phyloP scores from a whole-genome alignment of 1,284 basidiomycete species.

The Ceratobasidium sp. region DNA sequence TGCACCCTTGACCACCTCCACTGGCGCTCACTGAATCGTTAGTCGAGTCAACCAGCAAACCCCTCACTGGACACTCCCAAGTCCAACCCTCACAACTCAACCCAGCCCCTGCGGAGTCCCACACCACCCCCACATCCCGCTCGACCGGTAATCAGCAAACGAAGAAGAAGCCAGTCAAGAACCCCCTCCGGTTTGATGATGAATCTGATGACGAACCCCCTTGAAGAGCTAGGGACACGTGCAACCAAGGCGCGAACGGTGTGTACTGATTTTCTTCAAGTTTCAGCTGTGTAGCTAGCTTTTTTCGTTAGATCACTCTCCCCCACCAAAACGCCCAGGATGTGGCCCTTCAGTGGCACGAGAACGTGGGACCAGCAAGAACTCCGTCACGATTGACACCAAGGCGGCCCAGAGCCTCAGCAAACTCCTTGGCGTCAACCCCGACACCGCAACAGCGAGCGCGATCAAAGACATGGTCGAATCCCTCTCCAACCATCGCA shows the following conservation, averaged over 20 bases:
- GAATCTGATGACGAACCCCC: background rate
- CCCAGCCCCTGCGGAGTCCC: too few relatives aligned
- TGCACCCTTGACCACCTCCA: too few relatives aligned
- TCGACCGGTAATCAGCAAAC: background rate
- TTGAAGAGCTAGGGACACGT: background rate
- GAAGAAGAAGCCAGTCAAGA: background rate
- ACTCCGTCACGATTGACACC: background rate
- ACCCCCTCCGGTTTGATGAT: background rate
- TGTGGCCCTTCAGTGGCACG: background rate
- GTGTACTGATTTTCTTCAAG: background rate
- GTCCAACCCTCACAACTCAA: too few relatives aligned
- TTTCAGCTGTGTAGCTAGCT: background rate
- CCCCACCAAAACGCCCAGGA: background rate
- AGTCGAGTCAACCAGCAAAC: background rate
- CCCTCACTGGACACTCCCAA: too few relatives aligned
- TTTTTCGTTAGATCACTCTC: background rate
- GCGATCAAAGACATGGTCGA: background rate
- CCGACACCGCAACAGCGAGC: background rate
- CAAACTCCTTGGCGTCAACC: conserved; percentile 1
- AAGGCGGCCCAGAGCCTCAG: background rate
- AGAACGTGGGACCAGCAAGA: background rate
- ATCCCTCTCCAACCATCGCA: background rate
- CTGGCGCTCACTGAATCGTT: background rate
- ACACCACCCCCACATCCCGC: too few relatives aligned
- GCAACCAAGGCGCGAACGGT: background rate